Conservation (phyloP, 805 yeast genomes). For the Ogataea sp. region DNA sequence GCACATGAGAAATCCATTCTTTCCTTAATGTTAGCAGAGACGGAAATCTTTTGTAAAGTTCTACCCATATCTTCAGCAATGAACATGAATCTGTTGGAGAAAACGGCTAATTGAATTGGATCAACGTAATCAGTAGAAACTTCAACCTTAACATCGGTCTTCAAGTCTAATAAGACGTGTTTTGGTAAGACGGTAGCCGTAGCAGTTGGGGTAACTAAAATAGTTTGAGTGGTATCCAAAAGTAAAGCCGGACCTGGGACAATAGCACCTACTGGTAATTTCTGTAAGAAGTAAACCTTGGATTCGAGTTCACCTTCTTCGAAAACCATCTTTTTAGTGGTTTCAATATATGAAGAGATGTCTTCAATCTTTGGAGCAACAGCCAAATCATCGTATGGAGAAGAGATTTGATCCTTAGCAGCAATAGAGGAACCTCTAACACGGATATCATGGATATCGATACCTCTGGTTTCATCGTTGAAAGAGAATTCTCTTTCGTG, state of each 20-base stretch:
- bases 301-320: conserved; percentile 14
- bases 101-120: conserved; percentile 35
- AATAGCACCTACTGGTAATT: conserved; percentile 39
- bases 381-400: conserved; percentile 1
- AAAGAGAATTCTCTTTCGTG: conserved; percentile 68
- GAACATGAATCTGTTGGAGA: conserved; percentile 40
- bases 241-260: conserved; percentile 40
- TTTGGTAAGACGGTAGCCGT: conserved; percentile 25
- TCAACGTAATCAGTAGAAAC: conserved; percentile 32
- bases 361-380: neutral
- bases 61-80: conserved; percentile 43
- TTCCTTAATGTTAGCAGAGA: conserved; percentile 39
- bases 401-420: neutral
- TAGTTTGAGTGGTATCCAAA: conserved; percentile 29
- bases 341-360: neutral
- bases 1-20: conserved; percentile 43
- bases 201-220: conserved; percentile 26
- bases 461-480: conserved; percentile 42
- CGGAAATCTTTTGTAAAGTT: conserved; percentile 35
- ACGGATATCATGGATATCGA: conserved; percentile 59
- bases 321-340: conserved; percentile 2
- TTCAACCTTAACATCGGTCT: conserved; percentile 21
- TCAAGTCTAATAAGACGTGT: conserved; percentile 23
- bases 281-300: conserved; percentile 39
- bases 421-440: conserved; percentile 32